A percentile compares a stretch with the other conserved stretches of the same genome.
Conservation (phyloP, 2,329 filamentous ascomycete species). For the Tolypocladium nubicola region DNA sequence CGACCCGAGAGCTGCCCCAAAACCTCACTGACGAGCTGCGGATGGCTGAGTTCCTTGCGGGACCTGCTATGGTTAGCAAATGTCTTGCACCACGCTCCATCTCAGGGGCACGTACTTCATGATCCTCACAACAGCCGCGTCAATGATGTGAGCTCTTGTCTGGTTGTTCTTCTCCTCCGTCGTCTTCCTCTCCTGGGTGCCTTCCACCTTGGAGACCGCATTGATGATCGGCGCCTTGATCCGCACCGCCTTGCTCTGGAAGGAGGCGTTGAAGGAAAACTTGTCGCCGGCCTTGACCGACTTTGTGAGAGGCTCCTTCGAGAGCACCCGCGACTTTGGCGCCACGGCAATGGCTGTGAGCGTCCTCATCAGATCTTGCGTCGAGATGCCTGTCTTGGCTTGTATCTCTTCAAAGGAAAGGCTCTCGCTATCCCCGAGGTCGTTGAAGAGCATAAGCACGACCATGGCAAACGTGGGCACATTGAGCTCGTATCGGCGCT, state of each 20-base stretch:
- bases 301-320: slow-evolving; percentile 72
- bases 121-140: slow-evolving; percentile 69
- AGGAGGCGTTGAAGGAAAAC: slow-evolving; percentile 75
- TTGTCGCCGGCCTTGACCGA: slow-evolving; percentile 64
- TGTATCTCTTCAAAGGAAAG: slow-evolving; percentile 70
- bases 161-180: slow-evolving; percentile 71
- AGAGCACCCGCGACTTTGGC: slow-evolving; percentile 70
- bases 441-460: slow-evolving; percentile 82
- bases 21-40: slow-evolving; percentile 60
- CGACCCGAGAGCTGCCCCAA: slow-evolving; percentile 56
- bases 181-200: slow-evolving; percentile 52
- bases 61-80: slow-evolving; percentile 36
- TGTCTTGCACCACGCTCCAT: background rate
- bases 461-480: slow-evolving; percentile 91
- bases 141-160: slow-evolving; percentile 58
- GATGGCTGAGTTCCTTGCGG: slow-evolving; percentile 61
- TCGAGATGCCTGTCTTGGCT: slow-evolving; percentile 67
- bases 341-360: slow-evolving; percentile 74
- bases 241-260: slow-evolving; percentile 72
- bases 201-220: slow-evolving; percentile 76
- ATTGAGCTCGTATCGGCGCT: slow-evolving; percentile 77
- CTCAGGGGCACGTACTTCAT: slow-evolving; percentile 62
- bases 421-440: slow-evolving; percentile 42
- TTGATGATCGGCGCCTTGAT: slow-evolving; percentile 85
- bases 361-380: slow-evolving; percentile 62